Evolutionary conservation across 2,329 filamentous ascomycete species (phyloP).

Genomic region (Pezicula neosporulosa): DNA sequence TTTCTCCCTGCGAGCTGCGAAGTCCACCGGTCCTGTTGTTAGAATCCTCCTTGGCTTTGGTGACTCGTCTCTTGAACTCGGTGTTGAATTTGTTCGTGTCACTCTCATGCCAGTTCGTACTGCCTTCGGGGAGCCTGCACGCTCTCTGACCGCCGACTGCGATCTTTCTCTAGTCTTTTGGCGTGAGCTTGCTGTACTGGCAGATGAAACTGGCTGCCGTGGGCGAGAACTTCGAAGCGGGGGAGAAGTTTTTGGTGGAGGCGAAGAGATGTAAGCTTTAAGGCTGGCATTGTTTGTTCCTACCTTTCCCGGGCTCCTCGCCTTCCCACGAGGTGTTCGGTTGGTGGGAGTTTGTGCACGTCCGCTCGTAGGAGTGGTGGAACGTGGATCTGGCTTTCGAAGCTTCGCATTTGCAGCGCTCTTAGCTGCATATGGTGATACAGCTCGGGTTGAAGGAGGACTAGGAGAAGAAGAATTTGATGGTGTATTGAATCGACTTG

Average conservation of each 20-base stretch:
- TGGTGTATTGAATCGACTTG: constrained; percentile 31
- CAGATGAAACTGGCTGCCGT: constrained; percentile 73
- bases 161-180: constrained; percentile 60
- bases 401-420: constrained; percentile 30
- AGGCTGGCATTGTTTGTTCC: constrained; percentile 50
- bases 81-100: constrained; percentile 17
- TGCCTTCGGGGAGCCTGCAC: constrained; percentile 19
- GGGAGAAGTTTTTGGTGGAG: constrained; percentile 71
- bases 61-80: constrained; percentile 9
- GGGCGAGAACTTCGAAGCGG: constrained; percentile 77
- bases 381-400: constrained; percentile 19
- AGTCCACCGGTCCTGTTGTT: constrained; percentile 74
- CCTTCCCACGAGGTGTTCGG: constrained; percentile 26
- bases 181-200: constrained; percentile 68
- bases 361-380: constrained; percentile 24
- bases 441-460: constrained; percentile 50
- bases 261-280: constrained; percentile 70
- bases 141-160: constrained; percentile 6
- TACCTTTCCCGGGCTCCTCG: constrained; percentile 14
- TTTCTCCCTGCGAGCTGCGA: constrained; percentile 74
- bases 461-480: constrained; percentile 39
- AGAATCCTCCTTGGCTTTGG: constrained; percentile 43
- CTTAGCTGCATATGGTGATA: constrained; percentile 48
- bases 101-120: constrained; percentile 23
- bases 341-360: constrained; percentile 33